Evolutionary conservation across 148 eudicot genomes (phyloP).

Genomic region (Persicaria tinctoria): DNA sequence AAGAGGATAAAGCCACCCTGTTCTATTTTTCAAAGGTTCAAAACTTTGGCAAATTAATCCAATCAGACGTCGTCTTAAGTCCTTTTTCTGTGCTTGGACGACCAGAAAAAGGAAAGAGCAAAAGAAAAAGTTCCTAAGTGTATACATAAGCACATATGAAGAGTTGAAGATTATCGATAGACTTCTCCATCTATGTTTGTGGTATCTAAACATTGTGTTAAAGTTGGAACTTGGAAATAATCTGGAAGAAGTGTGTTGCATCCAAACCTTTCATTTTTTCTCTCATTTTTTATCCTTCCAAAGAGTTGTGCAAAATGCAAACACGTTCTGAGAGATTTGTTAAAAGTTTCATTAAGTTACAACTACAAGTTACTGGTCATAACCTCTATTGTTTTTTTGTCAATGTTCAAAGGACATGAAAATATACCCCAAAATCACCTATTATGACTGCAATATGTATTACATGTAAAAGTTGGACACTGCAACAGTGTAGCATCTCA

Average conservation of each 20-base stretch:
- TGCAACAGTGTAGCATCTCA: not conserved
- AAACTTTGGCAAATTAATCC: not conserved
- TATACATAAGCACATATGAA: not conserved
- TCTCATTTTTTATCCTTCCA: not conserved
- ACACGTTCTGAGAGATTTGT: not conserved
- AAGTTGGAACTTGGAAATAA: conserved; percentile 2
- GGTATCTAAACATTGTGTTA: not conserved
- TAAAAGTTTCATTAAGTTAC: not conserved
- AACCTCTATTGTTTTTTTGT: not conserved
- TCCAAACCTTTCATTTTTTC: no score
- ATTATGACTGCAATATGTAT: not conserved
- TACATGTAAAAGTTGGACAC: not conserved
- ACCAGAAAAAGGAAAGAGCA: not conserved
- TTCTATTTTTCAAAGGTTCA: not conserved
- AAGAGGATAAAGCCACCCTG: not conserved
- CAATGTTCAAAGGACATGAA: not conserved
- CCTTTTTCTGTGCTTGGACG: no score
- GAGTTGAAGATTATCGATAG: not conserved
- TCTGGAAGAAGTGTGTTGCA: not conserved
- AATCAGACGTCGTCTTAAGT: no score
- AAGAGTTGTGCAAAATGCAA: not conserved
- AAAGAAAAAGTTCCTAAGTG: not conserved
- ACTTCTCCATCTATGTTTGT: not conserved
- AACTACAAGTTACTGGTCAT: not conserved
- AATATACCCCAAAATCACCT: not conserved